Base-by-base conservation (phyloP, 1,284 basidiomycete genomes). In the Pseudozyma flocculosa region DNA sequence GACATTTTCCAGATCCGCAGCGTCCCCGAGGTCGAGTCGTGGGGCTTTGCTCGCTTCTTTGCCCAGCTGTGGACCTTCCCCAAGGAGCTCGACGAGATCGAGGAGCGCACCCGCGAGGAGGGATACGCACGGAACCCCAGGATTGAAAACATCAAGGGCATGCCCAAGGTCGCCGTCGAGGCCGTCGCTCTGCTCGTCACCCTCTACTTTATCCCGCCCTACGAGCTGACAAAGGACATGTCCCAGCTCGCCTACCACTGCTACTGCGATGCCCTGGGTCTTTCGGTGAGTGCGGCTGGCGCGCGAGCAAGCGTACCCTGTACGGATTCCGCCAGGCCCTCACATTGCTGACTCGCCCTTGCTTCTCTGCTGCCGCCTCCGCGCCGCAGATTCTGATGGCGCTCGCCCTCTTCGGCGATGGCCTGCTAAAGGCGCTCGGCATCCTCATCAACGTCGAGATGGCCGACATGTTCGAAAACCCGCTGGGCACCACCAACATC, bases 31-130 rank as follows among this genome's bases (percentile, higher is more conserved):
- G 73, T 78, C 30, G 39, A 69, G 15, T 40, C 37, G 2, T 78
- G 75, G 75, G 50, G 45, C 22, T 54, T 61, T 44, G 50, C 54
- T 15, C 48, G 59, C 43, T 70, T 73, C 60, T 70, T 75, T 48
- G 66, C 68, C n/a, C 70, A 76, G 41, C 68, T 78, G 22, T 76
- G 71, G 69, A 70, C 73, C 3, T 74, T 78, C 55, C 74, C 75
- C 42, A 62, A 61, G 48, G 72, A 75, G 51, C 50, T 61, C 30
- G 61, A 65, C 32, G 72, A 68, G 8, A 57, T 76, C 34, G 66
- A 50, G 1, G 68, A 70, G 45, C 64, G 71, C n/a, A 57, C 55
- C 17, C 38, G 50, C 19, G 45, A 50, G 8, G 66, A 73, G 29
- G 73, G 72, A 4, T 68, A 29, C 48, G 37, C 61, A 30, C 49